Evolutionary conservation across 2,329 filamentous ascomycete species (phyloP), one percentile per base, ranked within the genome.

Genomic region (Monosporascus sp.): DNA sequence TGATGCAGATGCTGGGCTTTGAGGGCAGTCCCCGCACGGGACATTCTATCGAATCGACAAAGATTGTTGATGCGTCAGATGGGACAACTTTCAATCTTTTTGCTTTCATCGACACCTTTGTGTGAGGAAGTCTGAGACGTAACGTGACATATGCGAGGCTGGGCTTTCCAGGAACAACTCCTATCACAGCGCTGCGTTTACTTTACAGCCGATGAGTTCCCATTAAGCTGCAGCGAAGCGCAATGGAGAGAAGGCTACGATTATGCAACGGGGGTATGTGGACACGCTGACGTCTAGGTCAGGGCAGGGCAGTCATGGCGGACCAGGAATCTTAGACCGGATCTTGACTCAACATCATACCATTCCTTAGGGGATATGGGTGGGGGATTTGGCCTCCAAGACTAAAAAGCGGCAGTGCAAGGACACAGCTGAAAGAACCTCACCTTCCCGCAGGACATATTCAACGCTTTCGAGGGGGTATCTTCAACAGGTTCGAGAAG

Each of bases 111-210:
- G 8, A 15, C 17, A 44, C 14, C 9, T 9, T 8, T 6, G 20
- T 25, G 9, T 11, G 41, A 17, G 20, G 41, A 44, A 14, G 20
- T 44, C 11, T 1, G 41, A 25, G 22, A 20, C 14, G n/a, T 2
- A 44, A 44, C 11, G n/a, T 44, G 41, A 9, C 3, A 44, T 20
- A 22, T 20, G n/a, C 42, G 52, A 22, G 54, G 54, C 15, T 59
- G 55, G 57, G 52, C 51, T 25, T 52, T 56, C 20, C 55, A 57
- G 49, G 55, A 59, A 51, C 51, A 53, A 24, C 31, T 27, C 8
- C 52, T 59, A 17, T 56, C 57, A 15, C 53, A 50, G 34, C 53
- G 53, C 7, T 50, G 47, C 25, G 17, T 57, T 3, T 51, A 54
- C 50, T 56, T 54, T 22, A 49, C 46, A 8, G n/a, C 24, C 36